Evolutionary conservation across 1,284 basidiomycete genomes (phyloP).

Genomic region (Tilletiaria anomala): DNA sequence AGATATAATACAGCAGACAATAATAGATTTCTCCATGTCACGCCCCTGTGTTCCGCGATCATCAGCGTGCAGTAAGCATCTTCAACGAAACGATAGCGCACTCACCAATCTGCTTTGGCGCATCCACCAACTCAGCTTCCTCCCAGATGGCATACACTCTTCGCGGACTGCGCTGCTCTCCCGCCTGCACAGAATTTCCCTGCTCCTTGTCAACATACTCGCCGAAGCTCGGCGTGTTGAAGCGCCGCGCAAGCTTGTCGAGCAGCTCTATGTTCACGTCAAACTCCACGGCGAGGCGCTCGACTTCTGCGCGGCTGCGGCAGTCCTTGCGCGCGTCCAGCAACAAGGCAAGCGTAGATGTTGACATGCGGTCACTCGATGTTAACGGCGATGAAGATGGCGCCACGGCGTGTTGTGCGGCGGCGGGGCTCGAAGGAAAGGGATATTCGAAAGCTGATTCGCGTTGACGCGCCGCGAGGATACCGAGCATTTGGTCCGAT

Average conservation of each 20-base stretch:
- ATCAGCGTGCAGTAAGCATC: no score
- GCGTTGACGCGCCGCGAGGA: conserved; percentile 10
- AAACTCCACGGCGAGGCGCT: conserved; percentile 14
- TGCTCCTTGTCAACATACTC: conserved; percentile 2
- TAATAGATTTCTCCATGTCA: no score
- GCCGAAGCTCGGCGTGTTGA: conserved; percentile 19
- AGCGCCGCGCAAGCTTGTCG: conserved; percentile 10
- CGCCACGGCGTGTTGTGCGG: neutral
- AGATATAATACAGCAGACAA: no score
- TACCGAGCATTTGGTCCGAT: conserved; percentile 13
- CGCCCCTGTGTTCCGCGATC: no score
- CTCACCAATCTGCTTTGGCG: conserved; percentile 1
- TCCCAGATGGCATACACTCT: conserved; percentile 1
- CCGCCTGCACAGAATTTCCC: neutral
- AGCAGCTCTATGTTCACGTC: conserved; percentile 12
- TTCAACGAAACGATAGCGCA: no score
- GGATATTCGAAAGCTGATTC: conserved; percentile 6
- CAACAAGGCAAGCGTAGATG: conserved; percentile 11
- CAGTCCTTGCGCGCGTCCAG: conserved; percentile 20
- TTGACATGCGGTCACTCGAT: conserved; percentile 8
- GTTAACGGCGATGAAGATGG: no score
- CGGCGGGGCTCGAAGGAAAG: neutral
- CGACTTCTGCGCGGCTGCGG: conserved; percentile 11
- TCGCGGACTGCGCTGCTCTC: neutral
- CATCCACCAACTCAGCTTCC: neutral